These are phyloP conservation scores for Candida boleticola DNA, from an alignment of 805 yeast species.

Conservation along the genomic window DNA sequence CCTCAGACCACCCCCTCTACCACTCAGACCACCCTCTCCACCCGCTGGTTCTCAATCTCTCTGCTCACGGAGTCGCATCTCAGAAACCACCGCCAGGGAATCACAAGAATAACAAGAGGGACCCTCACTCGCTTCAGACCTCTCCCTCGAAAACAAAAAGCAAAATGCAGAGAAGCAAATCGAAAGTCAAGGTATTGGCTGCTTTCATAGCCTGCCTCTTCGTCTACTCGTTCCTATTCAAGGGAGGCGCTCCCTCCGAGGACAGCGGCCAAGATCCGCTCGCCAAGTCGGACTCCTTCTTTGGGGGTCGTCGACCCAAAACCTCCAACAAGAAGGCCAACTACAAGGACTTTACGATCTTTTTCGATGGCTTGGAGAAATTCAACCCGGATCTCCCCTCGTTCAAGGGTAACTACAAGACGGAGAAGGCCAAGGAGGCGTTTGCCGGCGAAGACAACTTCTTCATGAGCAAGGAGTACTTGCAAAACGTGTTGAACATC, in stretches of 20 bases:
- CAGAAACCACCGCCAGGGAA: too few relatives aligned
- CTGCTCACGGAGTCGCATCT: too few relatives aligned
- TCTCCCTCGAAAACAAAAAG: too few relatives aligned
- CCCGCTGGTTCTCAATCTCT: too few relatives aligned
- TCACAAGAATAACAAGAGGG: too few relatives aligned
- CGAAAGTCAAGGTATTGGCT: neutral
- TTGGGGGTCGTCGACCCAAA: too few relatives aligned
- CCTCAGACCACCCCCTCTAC: too few relatives aligned
- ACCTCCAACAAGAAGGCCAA: neutral
- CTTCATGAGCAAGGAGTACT: constrained; percentile 45
- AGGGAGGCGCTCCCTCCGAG: too few relatives aligned
- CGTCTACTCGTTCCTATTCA: neutral
- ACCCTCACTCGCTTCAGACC: too few relatives aligned
- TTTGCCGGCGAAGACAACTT: constrained; percentile 40
- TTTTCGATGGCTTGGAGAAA: constrained; percentile 31
- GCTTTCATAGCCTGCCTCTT: neutral
- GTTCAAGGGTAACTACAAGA: constrained; percentile 40
- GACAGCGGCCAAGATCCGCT: too few relatives aligned
- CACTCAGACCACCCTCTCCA: too few relatives aligned
- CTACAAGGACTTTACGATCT: constrained; percentile 21
- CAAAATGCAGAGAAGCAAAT: neutral
- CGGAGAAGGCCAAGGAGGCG: constrained; percentile 43
- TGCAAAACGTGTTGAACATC: constrained; percentile 42
- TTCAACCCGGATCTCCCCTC: constrained; percentile 38
- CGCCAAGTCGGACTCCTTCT: too few relatives aligned